Conservation (phyloP, 2,329 filamentous ascomycete genomes). For the Dendryphion nanum region DNA sequence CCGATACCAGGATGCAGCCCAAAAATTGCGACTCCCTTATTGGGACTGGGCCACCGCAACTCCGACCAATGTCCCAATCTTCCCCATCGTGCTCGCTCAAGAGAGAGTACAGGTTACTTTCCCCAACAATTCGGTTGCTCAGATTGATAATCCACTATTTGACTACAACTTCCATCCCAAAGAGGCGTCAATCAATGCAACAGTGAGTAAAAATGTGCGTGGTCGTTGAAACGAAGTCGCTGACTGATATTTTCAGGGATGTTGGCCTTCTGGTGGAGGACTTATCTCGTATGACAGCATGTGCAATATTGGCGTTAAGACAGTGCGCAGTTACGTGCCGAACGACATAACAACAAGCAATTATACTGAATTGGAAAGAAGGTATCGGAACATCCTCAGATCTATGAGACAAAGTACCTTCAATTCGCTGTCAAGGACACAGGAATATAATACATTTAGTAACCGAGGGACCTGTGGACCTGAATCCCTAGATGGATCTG, state of each 20-base stretch:
- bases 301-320: constrained; percentile 47
- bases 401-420: too few species aligned
- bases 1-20: constrained; percentile 37
- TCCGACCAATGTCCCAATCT: constrained; percentile 23
- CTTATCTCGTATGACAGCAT: constrained; percentile 1
- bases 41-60: constrained; percentile 45
- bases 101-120: constrained; percentile 38
- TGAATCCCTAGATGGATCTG: too few species aligned
- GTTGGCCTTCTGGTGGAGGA: neutral
- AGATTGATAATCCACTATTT: constrained; percentile 39
- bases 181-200: constrained; percentile 38
- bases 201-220: constrained; percentile 47
- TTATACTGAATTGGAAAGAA: too few species aligned
- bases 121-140: constrained; percentile 24
- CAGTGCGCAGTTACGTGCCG: too few species aligned
- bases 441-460: too few species aligned
- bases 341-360: too few species aligned
- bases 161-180: constrained; percentile 48
- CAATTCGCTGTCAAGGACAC: too few species aligned
- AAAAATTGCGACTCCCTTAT: constrained; percentile 39
- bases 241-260: constrained; percentile 1
- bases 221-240: neutral
- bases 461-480: too few species aligned
- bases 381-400: too few species aligned
- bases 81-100: constrained; percentile 33